phyloP scores from a whole-genome alignment of 2,329 filamentous ascomycete genomes.

The Blastomyces gilchristii region DNA sequence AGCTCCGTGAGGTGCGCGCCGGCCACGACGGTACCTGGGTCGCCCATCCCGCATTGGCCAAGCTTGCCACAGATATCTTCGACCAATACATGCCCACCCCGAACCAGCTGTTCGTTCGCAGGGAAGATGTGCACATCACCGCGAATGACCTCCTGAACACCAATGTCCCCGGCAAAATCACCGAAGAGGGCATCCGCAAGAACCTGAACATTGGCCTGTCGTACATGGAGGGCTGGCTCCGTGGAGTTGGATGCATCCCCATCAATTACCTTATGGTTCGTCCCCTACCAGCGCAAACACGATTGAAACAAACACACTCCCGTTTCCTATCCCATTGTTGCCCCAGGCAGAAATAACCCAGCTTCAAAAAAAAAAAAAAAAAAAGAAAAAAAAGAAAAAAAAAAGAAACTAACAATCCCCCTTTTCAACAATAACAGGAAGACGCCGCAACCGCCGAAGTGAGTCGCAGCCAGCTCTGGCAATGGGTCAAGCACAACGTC shows the following conservation, averaged over 20 bases:
- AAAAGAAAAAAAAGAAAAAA: too few relatives aligned
- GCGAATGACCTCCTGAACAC: constrained; percentile 93
- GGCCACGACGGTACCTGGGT: constrained; percentile 98
- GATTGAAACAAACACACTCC: neutral
- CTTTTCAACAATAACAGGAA: constrained; percentile 41
- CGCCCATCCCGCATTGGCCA: constrained; percentile 82
- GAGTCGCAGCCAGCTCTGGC: constrained; percentile 88
- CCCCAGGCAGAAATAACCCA: too few relatives aligned
- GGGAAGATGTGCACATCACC: constrained; percentile 78
- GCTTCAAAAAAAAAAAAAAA: too few relatives aligned
- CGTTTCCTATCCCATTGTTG: too few relatives aligned
- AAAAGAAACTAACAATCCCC: neutral
- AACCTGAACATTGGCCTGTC: constrained; percentile 93
- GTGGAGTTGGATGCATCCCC: constrained; percentile 87
- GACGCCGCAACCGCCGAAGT: constrained; percentile 96
- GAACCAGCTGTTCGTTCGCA: constrained; percentile 85
- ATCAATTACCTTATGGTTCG: constrained; percentile 89
- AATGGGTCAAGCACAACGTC: constrained; percentile 71
- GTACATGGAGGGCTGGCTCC: constrained; percentile 98
- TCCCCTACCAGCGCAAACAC: neutral
- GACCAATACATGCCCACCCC: constrained; percentile 98
- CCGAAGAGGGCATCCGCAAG: constrained; percentile 91
- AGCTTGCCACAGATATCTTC: constrained; percentile 85
- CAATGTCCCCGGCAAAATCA: constrained; percentile 87
- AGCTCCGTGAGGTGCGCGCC: constrained; percentile 87